Base-by-base conservation (phyloP, 352 stramenopile species). In the Salisapilia sapeloensis region DNA sequence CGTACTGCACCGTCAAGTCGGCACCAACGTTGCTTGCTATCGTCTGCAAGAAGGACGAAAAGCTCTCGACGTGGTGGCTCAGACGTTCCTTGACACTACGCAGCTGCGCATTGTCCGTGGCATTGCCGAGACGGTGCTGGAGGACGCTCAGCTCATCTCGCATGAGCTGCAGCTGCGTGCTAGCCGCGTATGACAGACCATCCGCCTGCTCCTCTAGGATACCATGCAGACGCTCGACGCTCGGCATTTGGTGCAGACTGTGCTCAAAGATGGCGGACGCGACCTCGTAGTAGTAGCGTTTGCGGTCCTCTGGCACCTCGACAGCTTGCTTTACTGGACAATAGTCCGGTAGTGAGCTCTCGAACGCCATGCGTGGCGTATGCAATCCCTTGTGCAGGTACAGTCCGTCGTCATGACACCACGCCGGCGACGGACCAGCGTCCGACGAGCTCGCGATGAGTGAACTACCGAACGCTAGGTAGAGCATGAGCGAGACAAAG, bases 241-340 rank as follows among this genome's bases (percentile, higher is more conserved):
- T 85, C 30, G 74, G 74, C 33, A 89, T 74, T 29, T 80, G 74
- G 42, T 83, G 70, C 40, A 89, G 48, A 33, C 67, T 86, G 66
- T 84, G 66, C 42, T 81, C 70, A 33, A 89, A 76, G 40, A 85
- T 71, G 22, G 69, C 59, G 40, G 64, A 78, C 27, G 74, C 70
- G 21, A 89, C 59, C 29, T 86, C 63, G 43, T 78, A 82, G 56
- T 85, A 77, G 33, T 70, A 35, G 36, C 47, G 44, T 39, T 55
- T 37, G 26, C 41, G 45, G 21, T 47, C 50, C n/a, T 42, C 43
- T 25, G 49, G 46, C 34, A 48, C 45, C 24, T 28, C 24, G 9
- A 28, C n/a, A n/a, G 24, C 24, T n/a, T n/a, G n/a, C n/a, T n/a
- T n/a, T n/a, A n/a, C n/a, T n/a, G 42, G 48, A 13, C 64, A 81